Evolutionary conservation across 768 basidiomycete genomes (phyloP).

Genomic region (Melanogaster broomeanus): DNA sequence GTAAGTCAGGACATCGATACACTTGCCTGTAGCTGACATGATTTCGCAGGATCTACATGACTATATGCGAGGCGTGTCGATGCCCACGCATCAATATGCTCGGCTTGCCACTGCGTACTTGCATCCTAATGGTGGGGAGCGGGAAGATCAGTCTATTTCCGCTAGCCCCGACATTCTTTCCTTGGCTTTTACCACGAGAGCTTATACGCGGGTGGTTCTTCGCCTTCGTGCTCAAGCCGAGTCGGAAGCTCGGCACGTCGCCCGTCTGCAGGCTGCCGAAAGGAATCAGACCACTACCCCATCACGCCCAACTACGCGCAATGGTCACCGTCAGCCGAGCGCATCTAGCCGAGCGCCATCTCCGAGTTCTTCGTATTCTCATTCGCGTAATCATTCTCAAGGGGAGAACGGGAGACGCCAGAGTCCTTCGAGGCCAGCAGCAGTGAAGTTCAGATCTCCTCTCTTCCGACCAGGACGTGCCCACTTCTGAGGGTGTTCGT

Average conservation of each 20-base stretch:
- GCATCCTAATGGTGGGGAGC: constrained; percentile 44
- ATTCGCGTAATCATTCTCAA: constrained; percentile 43
- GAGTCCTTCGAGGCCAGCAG: constrained; percentile 19
- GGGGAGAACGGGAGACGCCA: constrained; percentile 28
- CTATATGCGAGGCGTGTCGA: constrained; percentile 78
- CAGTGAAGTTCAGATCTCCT: constrained; percentile 60
- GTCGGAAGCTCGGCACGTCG: constrained; percentile 40
- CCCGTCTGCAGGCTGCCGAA: constrained; percentile 11
- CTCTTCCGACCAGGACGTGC: constrained; percentile 72
- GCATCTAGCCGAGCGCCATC: constrained; percentile 69
- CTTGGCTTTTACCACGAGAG: constrained; percentile 63
- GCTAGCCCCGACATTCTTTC: constrained; percentile 46
- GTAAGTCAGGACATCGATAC: constrained; percentile 38
- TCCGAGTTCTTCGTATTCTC: constrained; percentile 43
- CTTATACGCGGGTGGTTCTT: constrained; percentile 79
- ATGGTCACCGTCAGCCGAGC: constrained; percentile 33
- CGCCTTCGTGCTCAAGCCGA: constrained; percentile 81
- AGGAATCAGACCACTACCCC: background rate
- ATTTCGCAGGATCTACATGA: constrained; percentile 68
- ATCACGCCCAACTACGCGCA: constrained; percentile 16
- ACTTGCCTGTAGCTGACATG: constrained; percentile 8
- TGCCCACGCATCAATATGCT: constrained; percentile 73
- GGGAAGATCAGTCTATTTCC: constrained; percentile 43
- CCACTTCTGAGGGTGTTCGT: constrained; percentile 82
- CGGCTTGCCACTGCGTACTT: constrained; percentile 59